phyloP scores from a whole-genome alignment of 495 filamentous ascomycete genomes.

The Cetradonia linearis region DNA sequence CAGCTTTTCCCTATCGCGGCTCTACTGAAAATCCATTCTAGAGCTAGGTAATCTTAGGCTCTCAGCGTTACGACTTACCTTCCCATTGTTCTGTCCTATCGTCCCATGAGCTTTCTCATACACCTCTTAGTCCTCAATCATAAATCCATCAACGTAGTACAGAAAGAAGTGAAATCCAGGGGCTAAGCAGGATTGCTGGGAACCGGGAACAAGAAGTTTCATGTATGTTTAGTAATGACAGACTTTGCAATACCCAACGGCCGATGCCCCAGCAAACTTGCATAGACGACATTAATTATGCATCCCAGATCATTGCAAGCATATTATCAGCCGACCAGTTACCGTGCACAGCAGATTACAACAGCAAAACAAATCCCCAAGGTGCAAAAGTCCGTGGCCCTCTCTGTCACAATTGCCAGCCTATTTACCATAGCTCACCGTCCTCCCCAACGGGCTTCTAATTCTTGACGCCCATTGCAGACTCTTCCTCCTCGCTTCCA shows the following conservation, averaged over 20 bases:
- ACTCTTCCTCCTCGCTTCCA: constrained; percentile 70
- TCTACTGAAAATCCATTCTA: too few species aligned
- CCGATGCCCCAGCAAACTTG: not conserved
- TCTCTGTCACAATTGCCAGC: too few species aligned
- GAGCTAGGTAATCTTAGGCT: too few species aligned
- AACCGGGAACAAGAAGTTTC: not conserved
- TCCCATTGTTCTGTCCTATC: too few species aligned
- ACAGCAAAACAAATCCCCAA: not conserved
- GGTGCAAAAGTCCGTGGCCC: too few species aligned
- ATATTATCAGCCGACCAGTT: not conserved
- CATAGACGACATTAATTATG: not conserved
- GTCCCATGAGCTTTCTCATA: too few species aligned
- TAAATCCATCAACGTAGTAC: too few species aligned
- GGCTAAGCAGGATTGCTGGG: too few species aligned
- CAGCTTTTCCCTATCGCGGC: too few species aligned
- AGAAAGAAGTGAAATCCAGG: not conserved
- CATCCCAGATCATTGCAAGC: not conserved
- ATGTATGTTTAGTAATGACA: not conserved
- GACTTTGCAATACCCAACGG: not conserved
- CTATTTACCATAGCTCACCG: constrained; percentile 26
- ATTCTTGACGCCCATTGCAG: constrained; percentile 71
- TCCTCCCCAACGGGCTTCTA: constrained; percentile 59
- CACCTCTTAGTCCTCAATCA: too few species aligned
- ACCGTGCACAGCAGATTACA: too few species aligned
- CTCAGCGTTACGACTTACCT: too few species aligned